Percentiles rank a stretch among this genome's conserved stretches.
Evolutionary conservation across 345 rosid species (phyloP).

Genomic region (Linum trigynum): DNA sequence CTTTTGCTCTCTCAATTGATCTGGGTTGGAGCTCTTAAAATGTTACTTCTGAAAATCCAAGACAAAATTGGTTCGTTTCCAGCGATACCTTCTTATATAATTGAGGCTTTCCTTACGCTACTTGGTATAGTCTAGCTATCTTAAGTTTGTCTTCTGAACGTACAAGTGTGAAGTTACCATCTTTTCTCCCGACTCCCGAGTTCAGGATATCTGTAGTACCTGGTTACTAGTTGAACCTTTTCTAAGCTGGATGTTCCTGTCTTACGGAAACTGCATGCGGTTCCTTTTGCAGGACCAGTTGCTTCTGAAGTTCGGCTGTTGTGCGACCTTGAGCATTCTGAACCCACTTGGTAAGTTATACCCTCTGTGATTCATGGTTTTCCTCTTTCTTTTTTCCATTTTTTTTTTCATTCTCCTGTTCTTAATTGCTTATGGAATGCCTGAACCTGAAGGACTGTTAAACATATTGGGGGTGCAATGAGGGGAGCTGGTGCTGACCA

Average conservation of each 20-base stretch:
- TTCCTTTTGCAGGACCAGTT: slow-evolving; percentile 41
- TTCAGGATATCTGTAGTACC: not conserved
- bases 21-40: no score
- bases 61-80: no score
- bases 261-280: not conserved
- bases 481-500: slow-evolving; percentile 53
- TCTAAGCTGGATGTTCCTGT: not conserved
- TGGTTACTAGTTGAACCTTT: not conserved
- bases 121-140: not conserved
- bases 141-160: not conserved
- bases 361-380: not conserved
- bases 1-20: not conserved
- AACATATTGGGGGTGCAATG: slow-evolving; percentile 64
- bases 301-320: slow-evolving; percentile 73
- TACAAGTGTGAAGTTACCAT: not conserved
- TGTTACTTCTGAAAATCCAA: no score
- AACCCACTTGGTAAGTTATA: slow-evolving; percentile 59
- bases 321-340: slow-evolving; percentile 85
- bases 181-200: not conserved
- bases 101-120: not conserved
- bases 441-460: slow-evolving; percentile 52
- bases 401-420: not conserved
- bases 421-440: not conserved
- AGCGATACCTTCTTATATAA: no score
- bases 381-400: not conserved